A percentile compares a stretch with the other conserved stretches of the same genome.
Conservation (phyloP, 345 rosid species). For the Sonneratia alba region DNA sequence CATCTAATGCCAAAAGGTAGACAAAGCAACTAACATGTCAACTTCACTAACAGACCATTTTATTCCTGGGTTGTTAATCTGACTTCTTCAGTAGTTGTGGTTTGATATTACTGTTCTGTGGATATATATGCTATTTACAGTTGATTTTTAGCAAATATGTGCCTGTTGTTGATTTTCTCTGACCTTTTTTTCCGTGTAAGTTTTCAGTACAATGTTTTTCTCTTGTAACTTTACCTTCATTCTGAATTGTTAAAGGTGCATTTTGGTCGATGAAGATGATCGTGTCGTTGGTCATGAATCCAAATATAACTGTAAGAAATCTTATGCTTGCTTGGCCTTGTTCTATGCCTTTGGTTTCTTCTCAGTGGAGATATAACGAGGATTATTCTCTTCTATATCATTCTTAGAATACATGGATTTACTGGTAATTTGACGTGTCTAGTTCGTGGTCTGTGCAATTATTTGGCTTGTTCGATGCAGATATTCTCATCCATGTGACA, state of each 20-base stretch:
- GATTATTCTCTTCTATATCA: too few species aligned
- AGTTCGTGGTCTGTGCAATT: neutral
- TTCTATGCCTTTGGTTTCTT: neutral
- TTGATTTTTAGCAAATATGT: neutral
- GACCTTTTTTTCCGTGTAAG: neutral
- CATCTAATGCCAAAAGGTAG: too few species aligned
- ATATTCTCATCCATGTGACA: neutral
- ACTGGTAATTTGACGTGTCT: neutral
- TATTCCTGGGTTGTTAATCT: too few species aligned
- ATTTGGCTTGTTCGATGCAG: neutral
- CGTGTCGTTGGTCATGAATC: slow-evolving; percentile 71
- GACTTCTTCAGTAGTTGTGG: too few species aligned
- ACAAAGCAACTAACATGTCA: too few species aligned
- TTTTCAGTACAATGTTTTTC: neutral
- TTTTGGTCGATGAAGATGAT: slow-evolving; percentile 77
- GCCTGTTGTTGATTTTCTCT: neutral
- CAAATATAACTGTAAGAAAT: slow-evolving; percentile 73
- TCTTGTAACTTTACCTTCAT: neutral
- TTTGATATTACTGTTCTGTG: too few species aligned
- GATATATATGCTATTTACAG: too few species aligned
- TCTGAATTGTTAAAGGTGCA: slow-evolving; percentile 53
- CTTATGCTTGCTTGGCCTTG: neutral
- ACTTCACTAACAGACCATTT: too few species aligned
- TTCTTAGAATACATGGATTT: neutral
- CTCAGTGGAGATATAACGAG: neutral